Base-by-base conservation (phyloP, 129 eudicot species). In the Deinandra increscens region DNA sequence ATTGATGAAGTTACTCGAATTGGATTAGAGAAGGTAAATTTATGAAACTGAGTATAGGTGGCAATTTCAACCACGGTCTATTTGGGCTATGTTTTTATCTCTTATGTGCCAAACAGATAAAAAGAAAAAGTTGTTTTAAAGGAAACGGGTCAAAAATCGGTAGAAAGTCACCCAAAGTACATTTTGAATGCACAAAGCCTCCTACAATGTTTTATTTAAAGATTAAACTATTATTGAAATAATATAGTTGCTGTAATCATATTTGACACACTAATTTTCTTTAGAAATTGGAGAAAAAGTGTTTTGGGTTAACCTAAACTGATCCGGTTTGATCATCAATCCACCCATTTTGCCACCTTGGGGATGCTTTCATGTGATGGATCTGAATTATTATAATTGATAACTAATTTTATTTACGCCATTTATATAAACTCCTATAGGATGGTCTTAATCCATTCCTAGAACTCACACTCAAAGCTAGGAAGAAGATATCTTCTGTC, bases 361-460 rank as follows among this genome's bases (percentile, higher is more conserved):
- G 3, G 38, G 26, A 26, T 31, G 63, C 54, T 72, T 43, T 39
- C 55, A 62, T 72, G 14, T 34, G 46, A 48, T 38, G 53, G 17
- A 39, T 63, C 41, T 54, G 68, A 36, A 18, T 26, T 53, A 54
- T 22, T 9, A 3, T 14, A 0, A 9, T 26, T 43, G 41, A 4
- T 39, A 67, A 49, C 60, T 39, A 37, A n/a, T 15, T 53, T 18
- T 31, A 39, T 72, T 18, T n/a, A 14, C 37, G 14, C 66, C 17
- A 18, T 46, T 42, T 15, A 18, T 42, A 43, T 19, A 2, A 50
- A 36, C 66, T 50, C 14, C 56, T 66, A 12, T 59, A 92, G 98
- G 98, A 88, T 75, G 96, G 96, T 68, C 77, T 82, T 68, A 92
- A 86, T 83, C 98, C 95, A 7, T 89, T 84, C 77, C 61, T 89